A percentile compares a stretch with the other conserved stretches of the same genome.
Conservation (phyloP, 2,329 filamentous ascomycete species). For the Fusarium sororula region DNA sequence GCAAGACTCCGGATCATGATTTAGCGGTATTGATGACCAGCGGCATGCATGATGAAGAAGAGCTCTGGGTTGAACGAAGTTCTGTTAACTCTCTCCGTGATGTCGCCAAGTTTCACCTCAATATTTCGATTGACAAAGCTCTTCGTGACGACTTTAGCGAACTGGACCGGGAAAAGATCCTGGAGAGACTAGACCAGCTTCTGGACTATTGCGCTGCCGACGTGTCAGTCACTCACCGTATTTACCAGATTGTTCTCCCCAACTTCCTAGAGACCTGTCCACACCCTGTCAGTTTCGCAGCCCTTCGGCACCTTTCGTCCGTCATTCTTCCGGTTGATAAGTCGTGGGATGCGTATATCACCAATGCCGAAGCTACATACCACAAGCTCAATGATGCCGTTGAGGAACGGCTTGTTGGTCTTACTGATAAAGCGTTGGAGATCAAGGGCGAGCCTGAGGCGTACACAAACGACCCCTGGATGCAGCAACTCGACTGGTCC, state of each 20-base stretch:
- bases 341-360: constrained; percentile 86
- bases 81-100: constrained; percentile 95
- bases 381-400: constrained; percentile 80
- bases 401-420: constrained; percentile 73
- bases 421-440: constrained; percentile 81
- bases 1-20: constrained; percentile 75
- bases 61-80: constrained; percentile 93
- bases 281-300: constrained; percentile 96
- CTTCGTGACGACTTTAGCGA: constrained; percentile 87
- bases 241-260: constrained; percentile 94
- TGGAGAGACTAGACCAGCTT: constrained; percentile 79
- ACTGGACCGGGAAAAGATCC: constrained; percentile 75
- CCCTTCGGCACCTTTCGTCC: constrained; percentile 89
- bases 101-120: constrained; percentile 95
- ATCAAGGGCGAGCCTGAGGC: constrained; percentile 74
- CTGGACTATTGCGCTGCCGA: constrained; percentile 95
- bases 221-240: constrained; percentile 88
- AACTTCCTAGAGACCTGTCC: constrained; percentile 90
- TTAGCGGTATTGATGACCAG: constrained; percentile 76
- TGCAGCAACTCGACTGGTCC: constrained; percentile 94
- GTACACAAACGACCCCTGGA: constrained; percentile 86
- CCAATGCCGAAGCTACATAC: constrained; percentile 87
- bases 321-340: constrained; percentile 91
- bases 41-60: constrained; percentile 85
- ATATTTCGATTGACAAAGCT: constrained; percentile 90